Percentiles rank a stretch among this genome's conserved stretches.
These are phyloP conservation scores for Pichia californica DNA, from an alignment of 805 yeast genomes.

Conservation along the genomic window DNA sequence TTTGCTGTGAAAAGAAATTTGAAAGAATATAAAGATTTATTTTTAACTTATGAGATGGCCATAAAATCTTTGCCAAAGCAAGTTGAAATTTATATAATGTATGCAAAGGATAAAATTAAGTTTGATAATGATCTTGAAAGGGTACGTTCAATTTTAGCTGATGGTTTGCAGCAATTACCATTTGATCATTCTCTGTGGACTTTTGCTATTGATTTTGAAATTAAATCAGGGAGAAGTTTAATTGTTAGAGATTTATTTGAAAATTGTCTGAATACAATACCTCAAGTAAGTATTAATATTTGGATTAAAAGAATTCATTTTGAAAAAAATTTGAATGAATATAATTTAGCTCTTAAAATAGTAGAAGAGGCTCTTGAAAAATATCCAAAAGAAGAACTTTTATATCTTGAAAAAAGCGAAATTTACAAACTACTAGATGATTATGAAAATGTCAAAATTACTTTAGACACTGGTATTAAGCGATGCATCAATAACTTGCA, in stretches of 20 bases:
- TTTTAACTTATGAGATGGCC: slow-evolving; percentile 47
- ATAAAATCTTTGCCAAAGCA: slow-evolving; percentile 41
- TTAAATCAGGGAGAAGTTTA: slow-evolving; percentile 31
- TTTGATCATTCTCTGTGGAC: slow-evolving; percentile 55
- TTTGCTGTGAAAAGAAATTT: slow-evolving; percentile 31
- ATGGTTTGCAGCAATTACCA: slow-evolving; percentile 40
- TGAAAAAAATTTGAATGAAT: slow-evolving; percentile 34
- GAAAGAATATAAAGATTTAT: slow-evolving; percentile 28
- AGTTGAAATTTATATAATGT: slow-evolving; percentile 56
- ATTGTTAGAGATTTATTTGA: slow-evolving; percentile 34
- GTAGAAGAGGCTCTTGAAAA: slow-evolving; percentile 40
- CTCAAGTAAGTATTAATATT: slow-evolving; percentile 37
- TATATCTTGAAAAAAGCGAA: slow-evolving; percentile 61
- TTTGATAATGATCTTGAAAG: slow-evolving; percentile 38
- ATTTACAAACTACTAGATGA: slow-evolving; percentile 32
- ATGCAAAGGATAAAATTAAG: slow-evolving; percentile 63
- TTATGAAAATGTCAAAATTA: slow-evolving; percentile 38
- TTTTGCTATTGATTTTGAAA: slow-evolving; percentile 64
- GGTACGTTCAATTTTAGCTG: slow-evolving; percentile 48
- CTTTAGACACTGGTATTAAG: slow-evolving; percentile 43
- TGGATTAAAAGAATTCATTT: slow-evolving; percentile 58
- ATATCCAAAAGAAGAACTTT: slow-evolving; percentile 46
- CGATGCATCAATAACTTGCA: slow-evolving; percentile 35
- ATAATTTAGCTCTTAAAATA: slow-evolving; percentile 33
- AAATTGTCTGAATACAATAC: slow-evolving; percentile 13